Evolutionary conservation across 1,284 basidiomycete species (phyloP), one percentile per base, ranked within the genome.

Genomic region (Ustilago crameri): DNA sequence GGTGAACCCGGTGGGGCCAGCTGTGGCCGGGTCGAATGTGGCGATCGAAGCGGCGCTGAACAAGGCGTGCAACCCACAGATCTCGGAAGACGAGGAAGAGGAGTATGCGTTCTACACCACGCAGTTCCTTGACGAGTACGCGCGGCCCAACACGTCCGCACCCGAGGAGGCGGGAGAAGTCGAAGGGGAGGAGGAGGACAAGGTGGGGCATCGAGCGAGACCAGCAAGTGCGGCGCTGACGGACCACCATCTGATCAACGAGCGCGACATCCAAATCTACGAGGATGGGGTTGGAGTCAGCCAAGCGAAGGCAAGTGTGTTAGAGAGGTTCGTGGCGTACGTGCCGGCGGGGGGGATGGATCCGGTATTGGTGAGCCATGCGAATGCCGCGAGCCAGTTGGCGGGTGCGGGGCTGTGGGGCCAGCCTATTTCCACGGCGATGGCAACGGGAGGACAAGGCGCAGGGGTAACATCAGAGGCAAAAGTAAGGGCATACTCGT

Each of bases 201-300:
- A 22, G 2, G 34, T 27, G 0, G 30, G 18, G 10, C 22, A 24
- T 10, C 27, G n/a, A 30, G 22, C 41, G 4, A 35, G 48, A 22
- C 17, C 62, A 12, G 38, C 42, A 4, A 49, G 32, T 1, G 58
- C 53, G 26, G 53, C 58, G 1, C 35, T 61, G 37, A 61, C 53
- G 8, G 64, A 65, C 20, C 58, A 73, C 48, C 70, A 67, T 20
- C 20, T 67, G 59, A 64, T 73, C 44, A 60, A 73, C 57, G 70
- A 73, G 23, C 68, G 65, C 23, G 70, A 73, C 44, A 64, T 68
- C 18, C 56, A 61, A 53, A 68, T 74, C 50, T 76, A 76, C 57
- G 74, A 76, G 45, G 65, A 75, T 22, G 66, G 71, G 23, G 74
- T 75, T 1, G 63, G 51, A 0, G 32, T 66, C 42, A 59, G 55